phyloP scores from a whole-genome alignment of 129 eudicot species.

The Heracleum sosnowskyi region DNA sequence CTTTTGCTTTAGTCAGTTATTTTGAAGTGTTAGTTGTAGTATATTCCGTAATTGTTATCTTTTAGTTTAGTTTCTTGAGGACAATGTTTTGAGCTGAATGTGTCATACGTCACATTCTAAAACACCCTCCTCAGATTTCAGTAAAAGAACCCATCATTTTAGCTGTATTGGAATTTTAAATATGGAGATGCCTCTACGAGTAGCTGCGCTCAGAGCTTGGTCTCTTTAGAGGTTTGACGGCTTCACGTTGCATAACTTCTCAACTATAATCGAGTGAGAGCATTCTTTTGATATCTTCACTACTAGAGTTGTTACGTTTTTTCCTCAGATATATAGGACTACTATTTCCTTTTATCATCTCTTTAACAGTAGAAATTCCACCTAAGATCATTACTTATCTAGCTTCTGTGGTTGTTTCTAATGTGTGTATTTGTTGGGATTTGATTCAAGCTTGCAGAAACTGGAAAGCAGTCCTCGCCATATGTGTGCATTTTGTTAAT shows the following conservation, averaged over 20 bases:
- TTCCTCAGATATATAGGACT: background rate
- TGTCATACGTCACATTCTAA: background rate
- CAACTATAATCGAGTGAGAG: background rate
- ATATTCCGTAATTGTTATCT: background rate
- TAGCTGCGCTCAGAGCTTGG: background rate
- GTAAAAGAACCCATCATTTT: background rate
- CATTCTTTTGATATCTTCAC: background rate
- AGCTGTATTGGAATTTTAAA: background rate
- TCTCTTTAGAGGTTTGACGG: background rate
- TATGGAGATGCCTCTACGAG: background rate
- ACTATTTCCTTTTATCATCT: background rate
- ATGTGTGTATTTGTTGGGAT: background rate
- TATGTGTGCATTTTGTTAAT: background rate
- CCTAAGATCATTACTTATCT: background rate
- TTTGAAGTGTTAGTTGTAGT: background rate
- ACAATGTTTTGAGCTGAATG: background rate
- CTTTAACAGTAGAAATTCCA: background rate
- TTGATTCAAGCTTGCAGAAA: background rate
- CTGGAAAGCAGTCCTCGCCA: background rate
- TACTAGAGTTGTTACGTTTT: background rate
- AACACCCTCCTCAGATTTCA: background rate
- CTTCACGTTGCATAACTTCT: background rate
- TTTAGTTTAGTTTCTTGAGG: background rate
- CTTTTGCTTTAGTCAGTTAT: conserved; percentile 11
- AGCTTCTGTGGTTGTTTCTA: background rate